These are phyloP conservation scores for Grifola frondosa DNA, from an alignment of 1,284 basidiomycete species.

Conservation along the genomic window DNA sequence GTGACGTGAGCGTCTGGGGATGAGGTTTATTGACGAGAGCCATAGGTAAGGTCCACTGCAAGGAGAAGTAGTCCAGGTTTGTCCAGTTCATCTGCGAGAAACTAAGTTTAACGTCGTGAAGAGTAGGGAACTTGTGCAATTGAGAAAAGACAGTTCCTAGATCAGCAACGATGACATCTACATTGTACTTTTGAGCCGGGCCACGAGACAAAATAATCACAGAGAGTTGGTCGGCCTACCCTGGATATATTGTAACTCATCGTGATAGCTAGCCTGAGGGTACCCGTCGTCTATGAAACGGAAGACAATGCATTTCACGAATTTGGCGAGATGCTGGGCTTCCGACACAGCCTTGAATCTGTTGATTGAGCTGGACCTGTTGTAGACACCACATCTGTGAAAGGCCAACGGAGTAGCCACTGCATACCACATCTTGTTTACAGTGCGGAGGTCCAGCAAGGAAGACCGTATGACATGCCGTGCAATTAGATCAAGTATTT, in stretches of 20 bases:
- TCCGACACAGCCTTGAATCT: conserved; percentile 8
- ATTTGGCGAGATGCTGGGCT: conserved; percentile 7
- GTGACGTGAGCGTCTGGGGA: conserved; percentile 8
- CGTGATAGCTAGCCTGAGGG: too few relatives aligned
- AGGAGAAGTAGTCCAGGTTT: conserved; percentile 9
- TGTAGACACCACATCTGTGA: conserved; percentile 11
- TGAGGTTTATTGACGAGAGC: conserved; percentile 4
- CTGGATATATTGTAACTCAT: too few relatives aligned
- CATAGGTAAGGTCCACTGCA: conserved; percentile 13
- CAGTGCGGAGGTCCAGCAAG: conserved; percentile 14
- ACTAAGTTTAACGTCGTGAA: conserved; percentile 10
- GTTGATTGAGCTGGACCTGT: conserved; percentile 4
- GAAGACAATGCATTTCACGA: conserved; percentile 13
- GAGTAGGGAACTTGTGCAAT: conserved; percentile 10
- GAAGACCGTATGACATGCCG: conserved; percentile 10
- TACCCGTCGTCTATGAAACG: conserved; percentile 12
- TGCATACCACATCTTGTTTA: conserved; percentile 14
- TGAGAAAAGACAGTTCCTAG: conserved; percentile 2
- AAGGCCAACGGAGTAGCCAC: conserved; percentile 19
- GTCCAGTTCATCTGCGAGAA: conserved; percentile 6
- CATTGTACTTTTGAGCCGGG: conserved; percentile 3
- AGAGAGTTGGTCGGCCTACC: too few relatives aligned
- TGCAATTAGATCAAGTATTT: conserved; percentile 17
- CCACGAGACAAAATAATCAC: too few relatives aligned
- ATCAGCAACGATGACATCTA: not conserved